Conservation (phyloP, 495 filamentous ascomycete genomes). For the Tuber borchii region DNA sequence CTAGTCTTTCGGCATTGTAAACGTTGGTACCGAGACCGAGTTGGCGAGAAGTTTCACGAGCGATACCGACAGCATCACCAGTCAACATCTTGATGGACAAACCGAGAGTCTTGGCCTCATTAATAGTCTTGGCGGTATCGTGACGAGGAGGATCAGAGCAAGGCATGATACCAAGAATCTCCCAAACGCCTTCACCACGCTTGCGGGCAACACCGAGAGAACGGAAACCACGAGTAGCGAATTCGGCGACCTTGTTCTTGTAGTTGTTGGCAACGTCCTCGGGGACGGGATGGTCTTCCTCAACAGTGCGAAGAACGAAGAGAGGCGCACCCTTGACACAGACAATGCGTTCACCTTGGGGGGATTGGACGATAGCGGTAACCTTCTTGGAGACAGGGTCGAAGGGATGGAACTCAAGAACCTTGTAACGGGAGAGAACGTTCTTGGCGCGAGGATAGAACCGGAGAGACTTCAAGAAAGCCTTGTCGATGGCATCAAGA, state of each 20-base stretch:
- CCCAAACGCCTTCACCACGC: conserved; percentile 67
- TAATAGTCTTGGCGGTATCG: conserved; percentile 83
- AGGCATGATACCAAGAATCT: conserved; percentile 90
- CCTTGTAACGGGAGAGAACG: conserved; percentile 67
- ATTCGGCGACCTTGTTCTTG: conserved; percentile 84
- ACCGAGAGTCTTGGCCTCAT: conserved; percentile 80
- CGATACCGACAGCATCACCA: conserved; percentile 89
- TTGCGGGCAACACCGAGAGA: conserved; percentile 87
- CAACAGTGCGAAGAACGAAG: conserved; percentile 73
- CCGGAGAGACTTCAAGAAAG: conserved; percentile 76
- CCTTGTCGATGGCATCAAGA: conserved; percentile 91
- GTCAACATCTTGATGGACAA: conserved; percentile 95
- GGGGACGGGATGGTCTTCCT: conserved; percentile 69
- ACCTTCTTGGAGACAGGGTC: conserved; percentile 95
- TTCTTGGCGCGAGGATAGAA: conserved; percentile 71
- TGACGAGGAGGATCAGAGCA: conserved; percentile 86
- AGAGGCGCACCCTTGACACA: conserved; percentile 90
- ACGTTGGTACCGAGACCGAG: conserved; percentile 89
- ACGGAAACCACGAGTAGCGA: conserved; percentile 84
- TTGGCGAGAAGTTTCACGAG: conserved; percentile 81
- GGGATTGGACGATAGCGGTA: conserved; percentile 71
- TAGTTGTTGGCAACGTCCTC: conserved; percentile 69
- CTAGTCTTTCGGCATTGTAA: conserved; percentile 84
- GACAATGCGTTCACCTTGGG: conserved; percentile 69
- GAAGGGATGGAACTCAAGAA: conserved; percentile 77